Evolutionary conservation across 495 filamentous ascomycete species (phyloP).

Genomic region (Neurospora cerealis): DNA sequence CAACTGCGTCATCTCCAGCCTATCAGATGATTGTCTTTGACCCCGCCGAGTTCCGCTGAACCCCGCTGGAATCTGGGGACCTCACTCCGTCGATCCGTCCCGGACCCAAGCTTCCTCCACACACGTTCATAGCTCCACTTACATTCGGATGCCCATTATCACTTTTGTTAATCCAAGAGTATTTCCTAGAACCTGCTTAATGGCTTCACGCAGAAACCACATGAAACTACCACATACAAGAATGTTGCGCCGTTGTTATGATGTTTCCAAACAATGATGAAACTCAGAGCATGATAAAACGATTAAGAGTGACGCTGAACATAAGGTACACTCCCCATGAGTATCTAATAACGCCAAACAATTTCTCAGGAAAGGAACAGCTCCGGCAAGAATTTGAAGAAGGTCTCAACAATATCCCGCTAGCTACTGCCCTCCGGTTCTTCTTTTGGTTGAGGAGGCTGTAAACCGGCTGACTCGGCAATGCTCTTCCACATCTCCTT

Average conservation of each 20-base stretch:
- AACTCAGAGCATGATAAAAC: background rate
- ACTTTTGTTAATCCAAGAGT: background rate
- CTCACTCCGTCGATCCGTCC: background rate
- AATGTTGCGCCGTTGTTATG: background rate
- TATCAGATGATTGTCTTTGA: background rate
- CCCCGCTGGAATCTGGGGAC: background rate
- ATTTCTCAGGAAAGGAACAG: background rate
- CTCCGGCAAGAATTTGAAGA: background rate
- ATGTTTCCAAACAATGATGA: background rate
- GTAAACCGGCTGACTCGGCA: slow-evolving; percentile 64
- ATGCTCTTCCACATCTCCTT: slow-evolving; percentile 77
- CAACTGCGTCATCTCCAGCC: background rate
- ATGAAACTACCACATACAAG: background rate
- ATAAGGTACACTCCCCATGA: background rate
- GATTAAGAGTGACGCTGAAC: background rate
- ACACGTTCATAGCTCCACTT: background rate
- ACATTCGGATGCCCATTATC: background rate
- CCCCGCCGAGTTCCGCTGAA: background rate
- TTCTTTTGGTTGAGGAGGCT: slow-evolving; percentile 31
- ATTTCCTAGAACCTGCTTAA: background rate
- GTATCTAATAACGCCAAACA: background rate
- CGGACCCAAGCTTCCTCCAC: background rate
- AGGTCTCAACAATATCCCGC: background rate
- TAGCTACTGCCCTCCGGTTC: slow-evolving; percentile 23
- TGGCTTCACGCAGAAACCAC: background rate